These are phyloP conservation scores for Buddleja alternifolia DNA, from an alignment of 257 asterid species.

Conservation along the genomic window DNA sequence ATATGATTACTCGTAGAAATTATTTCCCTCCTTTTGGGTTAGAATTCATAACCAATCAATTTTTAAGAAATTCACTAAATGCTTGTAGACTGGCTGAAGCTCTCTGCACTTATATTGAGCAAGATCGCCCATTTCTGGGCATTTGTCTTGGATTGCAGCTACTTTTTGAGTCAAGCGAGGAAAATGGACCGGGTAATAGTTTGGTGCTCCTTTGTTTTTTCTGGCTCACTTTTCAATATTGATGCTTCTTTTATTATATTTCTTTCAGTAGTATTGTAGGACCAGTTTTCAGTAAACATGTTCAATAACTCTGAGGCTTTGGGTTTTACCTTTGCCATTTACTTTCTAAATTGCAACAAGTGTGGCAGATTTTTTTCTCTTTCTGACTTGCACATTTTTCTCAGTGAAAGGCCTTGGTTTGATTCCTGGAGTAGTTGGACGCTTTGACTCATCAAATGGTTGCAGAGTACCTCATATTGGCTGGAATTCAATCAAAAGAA, in stretches of 20 bases:
- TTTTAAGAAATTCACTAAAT: slow-evolving; percentile 23
- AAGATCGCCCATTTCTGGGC: slow-evolving; percentile 96
- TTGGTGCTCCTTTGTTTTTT: background rate
- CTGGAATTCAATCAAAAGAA: slow-evolving; percentile 81
- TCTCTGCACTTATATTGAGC: slow-evolving; percentile 77
- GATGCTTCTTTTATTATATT: background rate
- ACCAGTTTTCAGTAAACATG: background rate
- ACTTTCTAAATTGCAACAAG: background rate
- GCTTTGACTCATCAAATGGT: slow-evolving; percentile 89
- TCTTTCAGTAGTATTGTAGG: background rate
- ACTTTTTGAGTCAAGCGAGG: slow-evolving; percentile 94
- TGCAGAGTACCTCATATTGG: slow-evolving; percentile 94
- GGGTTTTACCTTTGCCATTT: background rate
- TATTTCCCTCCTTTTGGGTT: background rate
- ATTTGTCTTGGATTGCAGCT: slow-evolving; percentile 97
- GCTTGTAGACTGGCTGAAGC: slow-evolving; percentile 79
- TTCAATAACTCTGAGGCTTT: background rate
- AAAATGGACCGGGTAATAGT: slow-evolving; percentile 83
- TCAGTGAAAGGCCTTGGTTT: slow-evolving; percentile 95
- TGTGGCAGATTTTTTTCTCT: background rate
- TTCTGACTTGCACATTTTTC: slow-evolving; percentile 1
- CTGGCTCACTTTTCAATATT: background rate
- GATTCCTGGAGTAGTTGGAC: slow-evolving; percentile 91
- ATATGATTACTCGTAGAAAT: slow-evolving; percentile 3
- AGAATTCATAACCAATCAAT: background rate